phyloP scores from a whole-genome alignment of 148 eudicot genomes.

The Rheum nobile region DNA sequence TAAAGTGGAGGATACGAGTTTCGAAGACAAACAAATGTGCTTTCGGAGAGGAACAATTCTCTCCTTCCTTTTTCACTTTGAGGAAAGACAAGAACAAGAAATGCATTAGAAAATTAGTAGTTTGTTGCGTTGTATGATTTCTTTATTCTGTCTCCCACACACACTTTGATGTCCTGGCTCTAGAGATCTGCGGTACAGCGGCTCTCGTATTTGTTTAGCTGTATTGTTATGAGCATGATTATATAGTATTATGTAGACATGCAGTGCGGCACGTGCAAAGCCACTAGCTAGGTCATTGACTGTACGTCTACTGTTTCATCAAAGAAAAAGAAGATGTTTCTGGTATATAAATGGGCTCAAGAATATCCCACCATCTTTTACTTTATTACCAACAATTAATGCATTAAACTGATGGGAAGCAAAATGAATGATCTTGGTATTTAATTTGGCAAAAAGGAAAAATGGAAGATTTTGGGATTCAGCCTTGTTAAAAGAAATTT shows the following conservation, averaged over 20 bases:
- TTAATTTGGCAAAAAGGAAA: no score
- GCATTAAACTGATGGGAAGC: no score
- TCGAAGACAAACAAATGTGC: slow-evolving; percentile 31
- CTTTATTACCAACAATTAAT: no score
- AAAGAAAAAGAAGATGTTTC: no score
- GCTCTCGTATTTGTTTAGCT: neutral
- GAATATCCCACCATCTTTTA: no score
- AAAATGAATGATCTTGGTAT: no score
- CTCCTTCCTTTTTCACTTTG: slow-evolving; percentile 15
- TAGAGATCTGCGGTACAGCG: neutral
- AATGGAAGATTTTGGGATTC: no score
- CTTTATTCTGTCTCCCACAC: neutral
- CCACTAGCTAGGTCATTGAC: neutral
- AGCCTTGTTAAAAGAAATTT: no score
- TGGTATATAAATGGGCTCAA: neutral
- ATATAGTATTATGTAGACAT: neutral
- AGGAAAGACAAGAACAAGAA: neutral
- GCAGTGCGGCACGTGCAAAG: neutral
- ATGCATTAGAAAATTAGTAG: neutral
- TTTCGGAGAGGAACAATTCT: slow-evolving; percentile 33
- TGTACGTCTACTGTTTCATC: neutral
- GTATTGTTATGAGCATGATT: neutral
- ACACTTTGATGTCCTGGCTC: neutral
- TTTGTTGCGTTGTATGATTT: neutral
- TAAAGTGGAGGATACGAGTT: slow-evolving; percentile 14